phyloP scores from a whole-genome alignment of 1,284 basidiomycete species.

The Fomes fomentarius region DNA sequence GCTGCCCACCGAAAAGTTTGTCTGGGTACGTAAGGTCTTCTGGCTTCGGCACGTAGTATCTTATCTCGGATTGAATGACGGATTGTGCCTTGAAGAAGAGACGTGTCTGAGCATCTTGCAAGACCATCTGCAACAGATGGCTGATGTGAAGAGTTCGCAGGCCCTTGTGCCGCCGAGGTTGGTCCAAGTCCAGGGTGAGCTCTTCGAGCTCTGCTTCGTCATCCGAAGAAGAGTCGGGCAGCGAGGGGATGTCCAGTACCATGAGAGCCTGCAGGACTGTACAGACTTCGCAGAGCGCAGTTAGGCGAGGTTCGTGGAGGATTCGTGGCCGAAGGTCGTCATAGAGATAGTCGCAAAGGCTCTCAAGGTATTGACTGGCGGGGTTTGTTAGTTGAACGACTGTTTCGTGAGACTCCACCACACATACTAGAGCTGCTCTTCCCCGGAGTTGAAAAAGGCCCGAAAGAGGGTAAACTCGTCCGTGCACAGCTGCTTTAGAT shows the following conservation, averaged over 20 bases:
- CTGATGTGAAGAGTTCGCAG: conserved; percentile 66
- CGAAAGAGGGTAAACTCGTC: conserved; percentile 88
- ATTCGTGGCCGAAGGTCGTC: conserved; percentile 93
- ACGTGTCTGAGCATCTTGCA: conserved; percentile 93
- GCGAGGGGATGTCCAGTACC: conserved; percentile 75
- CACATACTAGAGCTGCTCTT: conserved; percentile 82
- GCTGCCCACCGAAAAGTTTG: conserved; percentile 62
- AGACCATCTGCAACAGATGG: conserved; percentile 82
- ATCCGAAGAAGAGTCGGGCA: conserved; percentile 37
- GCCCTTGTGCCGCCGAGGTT: conserved; percentile 34
- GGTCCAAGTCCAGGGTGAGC: conserved; percentile 46
- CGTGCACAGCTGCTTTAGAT: conserved; percentile 86
- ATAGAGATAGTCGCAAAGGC: conserved; percentile 89
- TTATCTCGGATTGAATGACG: conserved; percentile 85
- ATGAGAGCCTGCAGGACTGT: conserved; percentile 92
- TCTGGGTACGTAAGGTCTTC: conserved; percentile 87
- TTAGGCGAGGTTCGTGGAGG: conserved; percentile 86
- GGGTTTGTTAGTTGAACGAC: conserved; percentile 2
- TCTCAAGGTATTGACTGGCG: conserved; percentile 82
- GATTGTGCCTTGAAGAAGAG: conserved; percentile 94
- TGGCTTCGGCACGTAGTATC: conserved; percentile 75
- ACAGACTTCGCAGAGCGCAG: conserved; percentile 89
- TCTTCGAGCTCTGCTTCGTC: conserved; percentile 43
- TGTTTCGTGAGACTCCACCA: conserved; percentile 1
- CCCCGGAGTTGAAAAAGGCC: conserved; percentile 85